Base-by-base conservation (phyloP, 257 asterid species). In the Penstemon barbatus region DNA sequence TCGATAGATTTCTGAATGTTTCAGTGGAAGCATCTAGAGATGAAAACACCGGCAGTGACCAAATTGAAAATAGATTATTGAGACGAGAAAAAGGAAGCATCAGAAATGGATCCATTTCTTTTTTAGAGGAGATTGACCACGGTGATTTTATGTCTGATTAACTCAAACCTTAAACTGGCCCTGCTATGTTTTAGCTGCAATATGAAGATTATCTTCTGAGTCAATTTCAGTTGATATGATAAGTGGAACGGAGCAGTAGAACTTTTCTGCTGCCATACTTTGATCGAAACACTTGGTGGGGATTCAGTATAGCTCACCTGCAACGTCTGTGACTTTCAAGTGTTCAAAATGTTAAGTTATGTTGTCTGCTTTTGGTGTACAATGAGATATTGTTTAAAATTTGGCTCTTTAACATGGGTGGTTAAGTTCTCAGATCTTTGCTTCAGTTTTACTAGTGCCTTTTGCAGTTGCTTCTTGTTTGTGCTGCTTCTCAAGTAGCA, bases 81-180 rank as follows among this genome's bases (percentile, higher is more conserved):
- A 74, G 66, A 67, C 67, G 65, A 57, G 74, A 62, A 57, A 74
- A 75, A 59, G 52, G 38, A 13, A 68, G 77, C 63, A 66, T 13
- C 57, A 68, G 76, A 65, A 83, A 77, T 19, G 65, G 63, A 45
- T 65, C 76, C 5, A 42, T 58, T 66, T 71, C 82, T 13, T 42
- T 61, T 63, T 48, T 41, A 8, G 89, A 86, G 50, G 85, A 75
- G 71, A 70, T 15, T 51, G 84, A 79, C 72, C 86, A 52, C 61
- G 83, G 73, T 36, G 65, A 78, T 18, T 57, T 82, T 72, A 79
- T 81, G 71, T 72, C 91, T 18, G 87, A 83, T 78, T 85, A 70
- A 80, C 62, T 57, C 66, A 6, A 18, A 9, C 50, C n/a, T n/a
- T 46, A 9, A 7, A 13, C 6, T 48, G 42, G 53, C 33, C 65